Conservation (phyloP, 2,329 filamentous ascomycete genomes). For the Colletotrichum sp. region DNA sequence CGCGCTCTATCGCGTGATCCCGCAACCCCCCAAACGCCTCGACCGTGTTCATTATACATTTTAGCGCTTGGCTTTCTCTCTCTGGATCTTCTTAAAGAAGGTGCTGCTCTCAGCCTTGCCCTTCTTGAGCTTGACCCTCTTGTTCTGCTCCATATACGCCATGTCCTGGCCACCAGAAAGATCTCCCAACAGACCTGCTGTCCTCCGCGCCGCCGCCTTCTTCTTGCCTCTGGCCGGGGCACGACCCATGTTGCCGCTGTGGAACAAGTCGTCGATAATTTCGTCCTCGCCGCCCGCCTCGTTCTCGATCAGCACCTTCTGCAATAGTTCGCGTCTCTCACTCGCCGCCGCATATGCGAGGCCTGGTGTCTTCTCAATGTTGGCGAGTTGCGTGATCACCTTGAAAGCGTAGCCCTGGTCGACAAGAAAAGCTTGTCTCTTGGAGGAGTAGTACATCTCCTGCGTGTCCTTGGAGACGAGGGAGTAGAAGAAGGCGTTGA, state of each 20-base stretch:
- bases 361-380: slow-evolving; percentile 82
- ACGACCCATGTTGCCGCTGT: slow-evolving; percentile 46
- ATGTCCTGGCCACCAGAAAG: slow-evolving; percentile 93
- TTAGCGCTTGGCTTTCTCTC: slow-evolving; percentile 51
- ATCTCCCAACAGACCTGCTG: slow-evolving; percentile 83
- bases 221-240: slow-evolving; percentile 39
- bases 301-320: slow-evolving; percentile 88
- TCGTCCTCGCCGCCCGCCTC: slow-evolving; percentile 76
- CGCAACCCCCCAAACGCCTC: background rate
- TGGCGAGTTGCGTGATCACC: slow-evolving; percentile 93
- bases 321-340: slow-evolving; percentile 84
- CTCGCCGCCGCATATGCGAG: slow-evolving; percentile 80
- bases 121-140: slow-evolving; percentile 67
- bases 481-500: slow-evolving; percentile 99
- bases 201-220: slow-evolving; percentile 72
- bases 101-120: slow-evolving; percentile 66
- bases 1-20: background rate
- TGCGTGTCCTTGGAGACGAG: slow-evolving; percentile 96
- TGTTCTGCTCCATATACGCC: slow-evolving; percentile 91
- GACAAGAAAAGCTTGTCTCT: slow-evolving; percentile 94
- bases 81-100: slow-evolving; percentile 70
- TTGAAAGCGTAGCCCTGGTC: slow-evolving; percentile 99
- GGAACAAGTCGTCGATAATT: slow-evolving; percentile 67
- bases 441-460: slow-evolving; percentile 98
- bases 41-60: background rate